Base-by-base conservation (phyloP, 768 basidiomycete genomes). In the Paxillus rubicundulus region DNA sequence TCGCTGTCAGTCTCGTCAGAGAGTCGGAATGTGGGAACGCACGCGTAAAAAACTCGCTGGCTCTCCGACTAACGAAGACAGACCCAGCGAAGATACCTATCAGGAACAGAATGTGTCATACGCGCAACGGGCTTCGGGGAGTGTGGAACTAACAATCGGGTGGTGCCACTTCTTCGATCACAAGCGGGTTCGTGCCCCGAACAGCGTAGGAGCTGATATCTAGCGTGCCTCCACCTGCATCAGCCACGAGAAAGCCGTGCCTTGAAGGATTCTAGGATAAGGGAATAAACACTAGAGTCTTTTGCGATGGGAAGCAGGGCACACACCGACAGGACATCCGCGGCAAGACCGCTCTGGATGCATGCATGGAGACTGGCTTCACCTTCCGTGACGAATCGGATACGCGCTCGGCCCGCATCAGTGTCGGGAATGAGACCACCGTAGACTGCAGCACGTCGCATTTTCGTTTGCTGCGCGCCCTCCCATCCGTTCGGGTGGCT, bases 401-500 rank as follows among this genome's bases (percentile, higher is more conserved):
- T 87, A 50, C 85, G 74, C 1, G 87, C 80, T 56, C 82, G 82
- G 3, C 87, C 87, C 50, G 81, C 82, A 57, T 85, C 84, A 1
- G 84, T 86, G 65, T 89, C 85, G 2, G 88, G 82, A 16, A 91
- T 84, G 36, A 91, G 66, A n/a, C 79, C 80, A 3, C 85, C 88
- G 57, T 82, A 78, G 9, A 86, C 78, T 1, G 88, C 88, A 0
- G 82, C 84, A 52, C 85, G 76, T 52, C 88, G 79, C 85, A 91
- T 88, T 68, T 82, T 85, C 28, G 85, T 82, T 60, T 89, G 87
- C 9, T 87, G 81, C 17, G 79, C 85, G 17, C 81, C 80, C 61
- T 90, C 88, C 88, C 88, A 91, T 5, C 88, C 88, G 58, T 89
- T 91, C 13, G 88, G 88, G 66, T 90, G 88, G 37, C 84, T 85